Conservation (phyloP, 1,139 yeast genomes). For the Wickerhamomyces sp. region DNA sequence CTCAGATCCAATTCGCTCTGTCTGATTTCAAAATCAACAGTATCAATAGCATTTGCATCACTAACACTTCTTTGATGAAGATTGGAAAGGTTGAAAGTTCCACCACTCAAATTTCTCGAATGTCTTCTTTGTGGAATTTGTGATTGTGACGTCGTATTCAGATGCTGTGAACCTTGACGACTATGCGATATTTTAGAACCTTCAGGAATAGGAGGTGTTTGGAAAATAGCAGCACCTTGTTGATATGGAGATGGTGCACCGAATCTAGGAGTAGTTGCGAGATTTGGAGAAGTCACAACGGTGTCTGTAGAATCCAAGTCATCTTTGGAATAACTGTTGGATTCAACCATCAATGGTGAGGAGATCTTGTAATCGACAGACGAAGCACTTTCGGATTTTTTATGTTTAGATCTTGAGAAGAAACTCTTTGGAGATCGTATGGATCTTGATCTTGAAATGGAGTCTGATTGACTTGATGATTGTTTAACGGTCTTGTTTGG, state of each 20-base stretch:
- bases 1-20: conserved; percentile 27
- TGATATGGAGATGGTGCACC: conserved; percentile 23
- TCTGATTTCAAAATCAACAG: conserved; percentile 15
- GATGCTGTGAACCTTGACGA: conserved; percentile 31
- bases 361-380: conserved; percentile 19
- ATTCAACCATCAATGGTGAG: conserved; percentile 14
- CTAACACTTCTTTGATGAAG: conserved; percentile 8
- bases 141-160: no score
- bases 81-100: neutral
- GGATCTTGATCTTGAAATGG: conserved; percentile 21
- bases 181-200: conserved; percentile 28
- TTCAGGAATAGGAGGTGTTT: conserved; percentile 41
- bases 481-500: conserved; percentile 2
- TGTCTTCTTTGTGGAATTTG: neutral
- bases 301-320: conserved; percentile 9
- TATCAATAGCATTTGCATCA: conserved; percentile 25
- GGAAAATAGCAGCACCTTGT: conserved; percentile 28
- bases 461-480: neutral
- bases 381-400: conserved; percentile 18
- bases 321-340: neutral
- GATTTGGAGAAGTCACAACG: conserved; percentile 17
- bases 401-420: conserved; percentile 21
- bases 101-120: neutral
- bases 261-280: conserved; percentile 4
- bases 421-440: conserved; percentile 30